These are phyloP conservation scores for Hortaea sp. DNA, from an alignment of 2,329 filamentous ascomycete genomes.

Conservation along the genomic window DNA sequence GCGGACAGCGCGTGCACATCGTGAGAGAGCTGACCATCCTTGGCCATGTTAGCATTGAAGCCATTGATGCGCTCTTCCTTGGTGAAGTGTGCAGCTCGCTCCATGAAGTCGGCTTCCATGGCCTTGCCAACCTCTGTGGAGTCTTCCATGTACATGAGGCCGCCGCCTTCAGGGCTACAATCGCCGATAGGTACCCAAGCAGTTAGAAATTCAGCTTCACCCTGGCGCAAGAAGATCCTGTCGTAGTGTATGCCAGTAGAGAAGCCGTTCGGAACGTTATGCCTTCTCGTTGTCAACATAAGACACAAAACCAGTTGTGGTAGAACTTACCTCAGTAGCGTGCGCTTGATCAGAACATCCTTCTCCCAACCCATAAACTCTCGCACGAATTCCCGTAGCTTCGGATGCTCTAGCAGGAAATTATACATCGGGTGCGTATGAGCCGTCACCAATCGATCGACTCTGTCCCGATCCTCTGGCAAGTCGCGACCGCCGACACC, in stretches of 20 bases:
- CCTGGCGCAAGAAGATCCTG: conserved; percentile 31
- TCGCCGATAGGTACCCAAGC: conserved; percentile 33
- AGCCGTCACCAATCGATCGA: conserved; percentile 22
- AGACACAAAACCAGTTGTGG: not conserved
- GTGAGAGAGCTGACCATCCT: conserved; percentile 18
- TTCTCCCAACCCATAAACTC: conserved; percentile 29
- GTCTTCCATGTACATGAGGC: conserved; percentile 34
- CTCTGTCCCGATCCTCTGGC: conserved; percentile 17
- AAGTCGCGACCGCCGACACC: conserved; percentile 20
- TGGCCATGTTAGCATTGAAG: conserved; percentile 31
- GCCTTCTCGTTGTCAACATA: conserved; percentile 10
- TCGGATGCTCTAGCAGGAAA: conserved; percentile 27
- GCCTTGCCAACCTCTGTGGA: conserved; percentile 25
- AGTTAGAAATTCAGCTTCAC: conserved; percentile 24
- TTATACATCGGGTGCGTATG: conserved; percentile 26
- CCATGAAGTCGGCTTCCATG: conserved; percentile 31
- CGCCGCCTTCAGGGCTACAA: conserved; percentile 26
- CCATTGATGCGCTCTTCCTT: conserved; percentile 26
- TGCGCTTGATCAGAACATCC: conserved; percentile 26
- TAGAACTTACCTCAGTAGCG: conserved; percentile 22
- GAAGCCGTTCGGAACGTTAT: conserved; percentile 29
- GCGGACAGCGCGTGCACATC: conserved; percentile 10
- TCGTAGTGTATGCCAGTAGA: conserved; percentile 35
- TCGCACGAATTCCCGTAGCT: conserved; percentile 26
- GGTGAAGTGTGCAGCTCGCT: conserved; percentile 18